Conservation (phyloP, 2,329 filamentous ascomycete genomes). For the Chrysoporthe puriensis region DNA sequence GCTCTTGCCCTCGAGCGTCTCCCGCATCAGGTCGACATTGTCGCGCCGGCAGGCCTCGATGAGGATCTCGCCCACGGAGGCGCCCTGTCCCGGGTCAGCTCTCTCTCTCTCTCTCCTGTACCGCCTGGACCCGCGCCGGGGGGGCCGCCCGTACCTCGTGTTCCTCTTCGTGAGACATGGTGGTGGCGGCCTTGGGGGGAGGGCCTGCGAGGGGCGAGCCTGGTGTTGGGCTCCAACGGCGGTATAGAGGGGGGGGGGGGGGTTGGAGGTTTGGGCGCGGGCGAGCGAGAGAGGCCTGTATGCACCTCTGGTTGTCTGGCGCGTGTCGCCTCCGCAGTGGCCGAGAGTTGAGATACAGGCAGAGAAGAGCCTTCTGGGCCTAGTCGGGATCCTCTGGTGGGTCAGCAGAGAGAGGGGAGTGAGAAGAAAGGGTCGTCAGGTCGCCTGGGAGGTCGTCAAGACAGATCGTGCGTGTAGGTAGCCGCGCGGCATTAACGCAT, state of each 20-base stretch:
- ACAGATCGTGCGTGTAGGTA: not conserved
- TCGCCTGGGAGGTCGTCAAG: not conserved
- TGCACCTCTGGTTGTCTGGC: not conserved
- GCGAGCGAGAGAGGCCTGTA: not conserved
- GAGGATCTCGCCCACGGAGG: constrained; percentile 80
- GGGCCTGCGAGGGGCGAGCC: not conserved
- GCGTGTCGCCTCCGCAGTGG: too few species aligned
- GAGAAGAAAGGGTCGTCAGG: not conserved
- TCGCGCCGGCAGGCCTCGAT: constrained; percentile 93
- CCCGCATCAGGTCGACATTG: constrained; percentile 82
- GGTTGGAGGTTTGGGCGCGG: not conserved
- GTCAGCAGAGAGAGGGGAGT: not conserved
- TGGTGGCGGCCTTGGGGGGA: not conserved
- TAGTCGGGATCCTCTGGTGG: not conserved
- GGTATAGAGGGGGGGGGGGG: not conserved
- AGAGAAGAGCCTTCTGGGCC: too few species aligned
- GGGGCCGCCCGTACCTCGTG: constrained; percentile 33
- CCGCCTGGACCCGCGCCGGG: not conserved
- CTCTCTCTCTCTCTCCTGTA: constrained; percentile 12
- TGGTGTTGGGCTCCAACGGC: not conserved
- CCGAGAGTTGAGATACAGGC: too few species aligned
- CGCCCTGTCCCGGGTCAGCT: constrained; percentile 64
- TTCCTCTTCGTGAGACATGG: constrained; percentile 34
- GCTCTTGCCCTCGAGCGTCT: constrained; percentile 67
- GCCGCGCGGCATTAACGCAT: not conserved